These are phyloP conservation scores for Tetrapisispora taiwanensis DNA, from an alignment of 805 yeast genomes.

Conservation along the genomic window DNA sequence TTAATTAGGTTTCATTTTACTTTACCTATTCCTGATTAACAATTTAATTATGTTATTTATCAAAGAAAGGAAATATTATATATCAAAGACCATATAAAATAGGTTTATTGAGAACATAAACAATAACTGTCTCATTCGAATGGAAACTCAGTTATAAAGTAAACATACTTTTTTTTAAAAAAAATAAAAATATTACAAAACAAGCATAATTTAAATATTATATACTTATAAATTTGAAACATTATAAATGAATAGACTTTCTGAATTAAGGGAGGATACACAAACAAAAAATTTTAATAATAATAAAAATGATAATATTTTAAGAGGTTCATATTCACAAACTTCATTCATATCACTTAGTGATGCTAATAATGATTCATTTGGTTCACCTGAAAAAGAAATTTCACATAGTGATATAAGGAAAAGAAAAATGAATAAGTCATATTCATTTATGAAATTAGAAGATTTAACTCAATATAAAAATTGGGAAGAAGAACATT, in stretches of 20 bases:
- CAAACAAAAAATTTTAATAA: not conserved
- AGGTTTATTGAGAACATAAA: too few species aligned
- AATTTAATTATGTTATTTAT: too few species aligned
- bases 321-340: constrained; percentile 3
- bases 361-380: not conserved
- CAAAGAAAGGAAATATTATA: too few species aligned
- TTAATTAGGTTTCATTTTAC: too few species aligned
- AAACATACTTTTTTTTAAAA: too few species aligned
- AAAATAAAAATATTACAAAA: too few species aligned
- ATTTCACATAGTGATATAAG: not conserved
- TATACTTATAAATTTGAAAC: not conserved
- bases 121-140: too few species aligned
- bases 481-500: constrained; percentile 6
- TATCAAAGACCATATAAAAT: too few species aligned
- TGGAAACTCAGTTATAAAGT: too few species aligned
- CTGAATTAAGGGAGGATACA: not conserved
- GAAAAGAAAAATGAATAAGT: not conserved
- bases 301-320: not conserved
- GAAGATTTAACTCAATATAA: not conserved
- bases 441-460: constrained; percentile 1
- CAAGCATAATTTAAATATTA: too few species aligned
- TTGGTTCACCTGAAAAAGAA: not conserved
- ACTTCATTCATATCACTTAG: not conserved
- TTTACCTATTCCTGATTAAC: too few species aligned
- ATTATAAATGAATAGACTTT: not conserved